These are phyloP conservation scores for Cryptococcus hybrid DNA, from an alignment of 1,284 basidiomycete species.

Conservation along the genomic window DNA sequence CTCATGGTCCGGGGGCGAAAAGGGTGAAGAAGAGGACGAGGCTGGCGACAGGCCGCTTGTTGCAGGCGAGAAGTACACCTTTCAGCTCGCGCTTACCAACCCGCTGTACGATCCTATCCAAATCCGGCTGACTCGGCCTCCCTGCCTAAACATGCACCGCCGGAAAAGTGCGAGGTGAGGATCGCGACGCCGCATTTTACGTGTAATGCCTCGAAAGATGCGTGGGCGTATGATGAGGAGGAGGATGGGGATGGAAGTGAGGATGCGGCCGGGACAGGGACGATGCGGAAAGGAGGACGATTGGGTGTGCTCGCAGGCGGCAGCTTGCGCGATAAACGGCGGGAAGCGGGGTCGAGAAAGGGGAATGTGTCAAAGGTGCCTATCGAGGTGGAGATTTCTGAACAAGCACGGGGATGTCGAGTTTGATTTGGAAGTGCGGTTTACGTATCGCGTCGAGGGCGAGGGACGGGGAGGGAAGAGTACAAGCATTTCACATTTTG, in stretches of 20 bases:
- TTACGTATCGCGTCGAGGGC: constrained; percentile 88
- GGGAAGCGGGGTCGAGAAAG: constrained; percentile 39
- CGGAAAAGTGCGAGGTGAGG: constrained; percentile 52
- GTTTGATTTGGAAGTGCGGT: constrained; percentile 79
- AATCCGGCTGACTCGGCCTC: constrained; percentile 68
- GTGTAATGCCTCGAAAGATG: constrained; percentile 84
- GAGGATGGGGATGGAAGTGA: constrained; percentile 60
- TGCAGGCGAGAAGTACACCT: constrained; percentile 60
- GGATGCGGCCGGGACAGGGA: constrained; percentile 7
- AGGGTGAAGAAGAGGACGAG: constrained; percentile 32
- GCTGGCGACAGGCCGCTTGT: constrained; percentile 24
- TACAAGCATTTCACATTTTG: constrained; percentile 50
- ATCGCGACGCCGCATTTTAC: constrained; percentile 73
- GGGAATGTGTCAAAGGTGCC: constrained; percentile 83
- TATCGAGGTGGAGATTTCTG: constrained; percentile 31
- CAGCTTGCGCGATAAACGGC: constrained; percentile 7
- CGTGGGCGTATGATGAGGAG: constrained; percentile 88
- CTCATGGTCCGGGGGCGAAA: background rate
- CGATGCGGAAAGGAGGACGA: background rate
- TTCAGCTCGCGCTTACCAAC: constrained; percentile 85
- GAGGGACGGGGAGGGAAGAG: constrained; percentile 30
- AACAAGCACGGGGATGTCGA: constrained; percentile 22
- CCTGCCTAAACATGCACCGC: constrained; percentile 30
- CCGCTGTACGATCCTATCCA: constrained; percentile 92
- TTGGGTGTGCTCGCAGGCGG: constrained; percentile 25